Evolutionary conservation across 1,284 basidiomycete species (phyloP).

Genomic region (Sanguinoderma infundibulare): DNA sequence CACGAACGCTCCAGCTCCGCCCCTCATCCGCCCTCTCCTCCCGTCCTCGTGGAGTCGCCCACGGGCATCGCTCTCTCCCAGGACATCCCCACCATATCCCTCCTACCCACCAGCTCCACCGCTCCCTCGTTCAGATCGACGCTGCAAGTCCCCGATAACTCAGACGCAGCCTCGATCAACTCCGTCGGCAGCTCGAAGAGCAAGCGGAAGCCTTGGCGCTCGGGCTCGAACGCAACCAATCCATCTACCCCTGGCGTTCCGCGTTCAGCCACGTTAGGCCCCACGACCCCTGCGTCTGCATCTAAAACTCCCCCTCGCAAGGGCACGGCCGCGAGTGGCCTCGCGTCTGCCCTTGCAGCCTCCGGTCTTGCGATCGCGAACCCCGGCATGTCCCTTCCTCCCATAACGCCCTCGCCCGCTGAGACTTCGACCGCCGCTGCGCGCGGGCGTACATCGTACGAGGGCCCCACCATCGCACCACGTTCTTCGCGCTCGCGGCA

Average conservation of each 20-base stretch:
- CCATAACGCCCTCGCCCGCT: conserved; percentile 36
- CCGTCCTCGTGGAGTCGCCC: conserved; percentile 54
- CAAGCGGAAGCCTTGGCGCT: conserved; percentile 38
- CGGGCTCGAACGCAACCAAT: conserved; percentile 24
- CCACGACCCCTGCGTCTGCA: not conserved
- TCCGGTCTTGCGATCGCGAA: conserved; percentile 71
- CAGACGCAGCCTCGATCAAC: conserved; percentile 44
- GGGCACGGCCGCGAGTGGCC: conserved; percentile 41
- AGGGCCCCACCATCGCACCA: not conserved
- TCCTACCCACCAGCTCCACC: conserved; percentile 29
- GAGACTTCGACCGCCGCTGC: conserved; percentile 22
- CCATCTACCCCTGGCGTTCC: conserved; percentile 30
- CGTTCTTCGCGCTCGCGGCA: conserved; percentile 33
- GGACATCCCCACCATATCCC: conserved; percentile 27
- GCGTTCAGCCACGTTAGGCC: conserved; percentile 20
- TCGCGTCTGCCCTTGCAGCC: conserved; percentile 69
- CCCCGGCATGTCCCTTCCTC: conserved; percentile 50
- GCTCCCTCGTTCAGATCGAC: conserved; percentile 24
- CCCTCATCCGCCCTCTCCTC: conserved; percentile 31
- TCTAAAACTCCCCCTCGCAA: conserved; percentile 1
- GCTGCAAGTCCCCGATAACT: conserved; percentile 39
- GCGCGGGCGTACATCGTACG: conserved; percentile 9
- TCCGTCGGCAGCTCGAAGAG: conserved; percentile 42
- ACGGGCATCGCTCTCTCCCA: conserved; percentile 37
- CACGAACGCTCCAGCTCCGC: conserved; percentile 31